Base-by-base conservation (phyloP, 208 protist genomes). In the Wallacemonas sp. region DNA sequence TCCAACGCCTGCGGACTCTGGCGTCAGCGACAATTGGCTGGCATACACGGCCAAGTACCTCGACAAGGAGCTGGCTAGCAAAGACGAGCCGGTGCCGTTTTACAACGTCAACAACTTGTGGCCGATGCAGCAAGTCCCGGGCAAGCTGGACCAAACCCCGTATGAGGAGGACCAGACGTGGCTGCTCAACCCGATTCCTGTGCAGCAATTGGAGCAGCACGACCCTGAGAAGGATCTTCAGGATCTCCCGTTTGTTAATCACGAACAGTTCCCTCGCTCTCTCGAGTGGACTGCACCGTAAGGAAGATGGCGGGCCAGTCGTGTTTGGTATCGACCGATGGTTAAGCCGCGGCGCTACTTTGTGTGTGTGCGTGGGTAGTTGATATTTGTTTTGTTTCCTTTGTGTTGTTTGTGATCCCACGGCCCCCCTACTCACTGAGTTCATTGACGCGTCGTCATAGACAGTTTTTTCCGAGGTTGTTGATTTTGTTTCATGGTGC, bases 121-220 rank as follows among this genome's bases (percentile, higher is more conserved):
- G 88, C 91, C 91, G 38, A 80, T 93, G 81, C 86, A 94, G 63
- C 88, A 94, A 61, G 76, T 94, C 16, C 88, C 91, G 21, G 91
- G 91, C 14, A 94, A 90, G 65, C 44, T 84, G 19, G 88, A 96
- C 47, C 86, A 94, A 58, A 96, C 88, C 19, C 91, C 88, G 12
- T 96, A 93, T 34, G 88, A 92, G 69, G 91, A 96, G 65, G 91
- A 96, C 62, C 91, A 96, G 58, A 94, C 91, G 26, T 96, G 91
- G 88, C 65, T 96, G 23, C 67, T 92, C 33, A 82, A 93, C 47
- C 88, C 82, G 2, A 94, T 94, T 56, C 88, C 91, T 2, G 87
- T 96, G 32, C 88, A 94, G 34, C 85, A 93, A 47, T 78, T 92
- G 82, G 76, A 88, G 74, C 78, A 83, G 66, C 85, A 94, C 66